Evolutionary conservation across 176 grass and related monocot genomes (phyloP).

Genomic region (Zizania latifolia): DNA sequence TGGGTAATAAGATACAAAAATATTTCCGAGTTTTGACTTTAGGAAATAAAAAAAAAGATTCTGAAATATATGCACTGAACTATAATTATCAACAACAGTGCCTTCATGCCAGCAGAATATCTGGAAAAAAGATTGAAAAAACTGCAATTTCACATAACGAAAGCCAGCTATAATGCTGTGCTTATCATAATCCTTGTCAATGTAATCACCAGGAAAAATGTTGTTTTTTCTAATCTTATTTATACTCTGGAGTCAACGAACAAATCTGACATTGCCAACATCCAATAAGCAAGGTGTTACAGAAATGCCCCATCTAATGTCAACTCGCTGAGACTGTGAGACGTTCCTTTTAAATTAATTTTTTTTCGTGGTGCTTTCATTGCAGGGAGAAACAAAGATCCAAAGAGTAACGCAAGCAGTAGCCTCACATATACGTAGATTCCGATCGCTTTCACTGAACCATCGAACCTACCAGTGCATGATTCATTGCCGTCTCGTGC

Average conservation of each 20-base stretch:
- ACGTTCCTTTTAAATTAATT: background rate
- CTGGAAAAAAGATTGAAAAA: background rate
- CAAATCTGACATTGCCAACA: background rate
- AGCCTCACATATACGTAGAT: background rate
- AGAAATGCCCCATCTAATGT: background rate
- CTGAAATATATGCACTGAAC: background rate
- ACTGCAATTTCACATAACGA: background rate
- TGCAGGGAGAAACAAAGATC: conserved; percentile 7
- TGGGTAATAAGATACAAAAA: background rate
- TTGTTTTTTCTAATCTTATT: background rate
- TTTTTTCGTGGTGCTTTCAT: background rate
- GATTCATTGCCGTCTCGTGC: conserved; percentile 2
- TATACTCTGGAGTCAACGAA: background rate
- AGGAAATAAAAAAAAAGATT: conserved; percentile 11
- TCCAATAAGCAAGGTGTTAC: background rate
- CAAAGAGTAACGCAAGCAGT: background rate
- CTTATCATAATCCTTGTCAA: background rate
- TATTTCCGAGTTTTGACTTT: background rate
- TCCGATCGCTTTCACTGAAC: background rate
- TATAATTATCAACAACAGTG: background rate
- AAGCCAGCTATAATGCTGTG: background rate
- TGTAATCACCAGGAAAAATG: background rate
- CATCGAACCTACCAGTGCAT: background rate
- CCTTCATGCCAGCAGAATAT: background rate
- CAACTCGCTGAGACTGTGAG: background rate